Evolutionary conservation across 1,284 basidiomycete species (phyloP), one percentile per base, ranked within the genome.

Genomic region (Naganishia cerealis): DNA sequence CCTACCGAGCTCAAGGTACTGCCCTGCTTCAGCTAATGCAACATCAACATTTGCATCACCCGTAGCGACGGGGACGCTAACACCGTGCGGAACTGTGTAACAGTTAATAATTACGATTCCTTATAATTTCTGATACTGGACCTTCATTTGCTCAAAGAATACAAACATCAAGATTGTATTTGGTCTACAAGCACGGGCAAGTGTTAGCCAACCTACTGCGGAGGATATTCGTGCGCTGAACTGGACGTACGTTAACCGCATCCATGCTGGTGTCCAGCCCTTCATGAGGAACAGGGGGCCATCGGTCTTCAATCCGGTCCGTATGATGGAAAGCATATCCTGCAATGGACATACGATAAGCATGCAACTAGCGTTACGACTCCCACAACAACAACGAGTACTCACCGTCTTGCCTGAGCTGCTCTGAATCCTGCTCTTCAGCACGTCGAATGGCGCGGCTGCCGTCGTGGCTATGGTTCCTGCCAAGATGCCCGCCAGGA

Each of bases 231-330:
- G 29, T 33, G 6, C 29, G 6, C 29, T 6, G 29, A 33, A 33
- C 53, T 36, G n/a, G 24, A 58, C 59, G 12, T 33, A 62, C 43
- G 65, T 57, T 36, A 67, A 33, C 1, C 65, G 40, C 52, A 67
- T 36, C 56, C 56, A 67, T 24, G 90, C 89, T 0, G 90, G 90
- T 12, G 91, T 80, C 91, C 91, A 78, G 21, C 80, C 92, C 90
- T 91, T 92, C 84, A 95, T 94, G 87, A 94, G 90, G 84, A 93
- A 94, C 84, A 88, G 87, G 4, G 90, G 78, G 7, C 92, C 93
- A 78, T 95, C 92, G 71, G 83, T 88, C 70, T 85, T 84, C 72
- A 94, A 67, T 7, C 75, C 42, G 8, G 46, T 42, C 16, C 29
- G n/a, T 15, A 67, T 38, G 26, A 53, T 59, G 29, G 21, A 29